Evolutionary conservation across 352 stramenopile species (phyloP).

Genomic region (Peronospora belbahrii): DNA sequence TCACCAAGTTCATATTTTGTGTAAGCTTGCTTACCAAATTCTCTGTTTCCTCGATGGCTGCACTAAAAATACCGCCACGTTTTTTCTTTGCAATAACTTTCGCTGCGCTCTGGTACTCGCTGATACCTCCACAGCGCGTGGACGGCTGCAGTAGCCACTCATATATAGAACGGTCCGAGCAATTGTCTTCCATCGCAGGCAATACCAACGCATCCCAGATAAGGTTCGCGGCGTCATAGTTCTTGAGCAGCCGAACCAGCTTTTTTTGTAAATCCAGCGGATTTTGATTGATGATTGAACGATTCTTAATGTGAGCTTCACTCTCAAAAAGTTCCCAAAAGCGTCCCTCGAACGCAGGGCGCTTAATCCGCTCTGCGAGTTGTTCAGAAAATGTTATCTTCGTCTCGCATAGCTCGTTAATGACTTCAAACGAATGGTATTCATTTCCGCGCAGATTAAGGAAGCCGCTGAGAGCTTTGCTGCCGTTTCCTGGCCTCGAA

Average conservation of each 20-base stretch:
- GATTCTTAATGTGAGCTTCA: constrained; percentile 40
- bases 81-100: constrained; percentile 63
- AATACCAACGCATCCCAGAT: constrained; percentile 53
- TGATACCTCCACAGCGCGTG: constrained; percentile 57
- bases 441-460: constrained; percentile 63
- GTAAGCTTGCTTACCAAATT: constrained; percentile 44
- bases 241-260: constrained; percentile 57
- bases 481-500: constrained; percentile 23
- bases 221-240: constrained; percentile 55
- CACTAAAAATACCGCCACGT: constrained; percentile 49
- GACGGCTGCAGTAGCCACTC: constrained; percentile 55
- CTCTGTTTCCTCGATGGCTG: constrained; percentile 41
- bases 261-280: constrained; percentile 69
- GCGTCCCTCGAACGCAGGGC: constrained; percentile 31
- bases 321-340: constrained; percentile 63
- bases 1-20: constrained; percentile 29
- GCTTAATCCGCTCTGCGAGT: constrained; percentile 41
- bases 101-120: constrained; percentile 58
- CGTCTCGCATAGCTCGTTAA: constrained; percentile 49
- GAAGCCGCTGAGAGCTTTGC: constrained; percentile 41
- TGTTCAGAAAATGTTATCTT: constrained; percentile 41
- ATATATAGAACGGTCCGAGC: constrained; percentile 31
- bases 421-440: constrained; percentile 52
- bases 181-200: constrained; percentile 30
- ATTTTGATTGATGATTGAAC: constrained; percentile 28